phyloP scores from a whole-genome alignment of 2,329 filamentous ascomycete species.

The Monilinia fructicola region DNA sequence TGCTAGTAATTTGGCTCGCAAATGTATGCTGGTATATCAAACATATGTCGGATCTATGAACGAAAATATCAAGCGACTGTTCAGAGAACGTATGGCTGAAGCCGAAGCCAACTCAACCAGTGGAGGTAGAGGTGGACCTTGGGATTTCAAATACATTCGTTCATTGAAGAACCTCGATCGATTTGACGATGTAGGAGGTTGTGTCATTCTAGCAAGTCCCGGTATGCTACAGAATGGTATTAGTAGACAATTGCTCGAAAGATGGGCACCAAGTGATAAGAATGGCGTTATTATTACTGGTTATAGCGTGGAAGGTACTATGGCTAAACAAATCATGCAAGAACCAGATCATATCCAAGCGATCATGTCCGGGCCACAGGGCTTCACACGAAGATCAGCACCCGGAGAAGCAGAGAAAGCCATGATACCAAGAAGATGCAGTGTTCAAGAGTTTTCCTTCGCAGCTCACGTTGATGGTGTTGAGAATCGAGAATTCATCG shows the following conservation, averaged over 20 bases:
- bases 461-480: constrained; percentile 95
- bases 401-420: constrained; percentile 75
- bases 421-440: constrained; percentile 90
- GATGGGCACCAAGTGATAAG: constrained; percentile 94
- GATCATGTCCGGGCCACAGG: constrained; percentile 78
- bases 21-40: constrained; percentile 98
- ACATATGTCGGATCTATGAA: constrained; percentile 99
- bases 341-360: constrained; percentile 94
- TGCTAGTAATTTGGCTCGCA: constrained; percentile 87
- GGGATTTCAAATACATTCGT: constrained; percentile 95
- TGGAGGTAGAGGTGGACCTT: constrained; percentile 77
- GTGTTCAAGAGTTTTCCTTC: constrained; percentile 91
- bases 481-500: constrained; percentile 95
- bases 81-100: constrained; percentile 87
- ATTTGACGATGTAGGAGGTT: constrained; percentile 93
- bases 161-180: constrained; percentile 89
- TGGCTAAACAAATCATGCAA: constrained; percentile 93
- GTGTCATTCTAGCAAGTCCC: constrained; percentile 95
- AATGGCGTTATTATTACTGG: constrained; percentile 99
- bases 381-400: constrained; percentile 58
- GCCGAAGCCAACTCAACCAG: constrained; percentile 77
- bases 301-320: constrained; percentile 97
- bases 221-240: constrained; percentile 99
- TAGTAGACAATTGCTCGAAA: constrained; percentile 85
- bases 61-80: constrained; percentile 96